Conservation (phyloP, 805 yeast genomes). For the Saccharomycopsis babjevae region DNA sequence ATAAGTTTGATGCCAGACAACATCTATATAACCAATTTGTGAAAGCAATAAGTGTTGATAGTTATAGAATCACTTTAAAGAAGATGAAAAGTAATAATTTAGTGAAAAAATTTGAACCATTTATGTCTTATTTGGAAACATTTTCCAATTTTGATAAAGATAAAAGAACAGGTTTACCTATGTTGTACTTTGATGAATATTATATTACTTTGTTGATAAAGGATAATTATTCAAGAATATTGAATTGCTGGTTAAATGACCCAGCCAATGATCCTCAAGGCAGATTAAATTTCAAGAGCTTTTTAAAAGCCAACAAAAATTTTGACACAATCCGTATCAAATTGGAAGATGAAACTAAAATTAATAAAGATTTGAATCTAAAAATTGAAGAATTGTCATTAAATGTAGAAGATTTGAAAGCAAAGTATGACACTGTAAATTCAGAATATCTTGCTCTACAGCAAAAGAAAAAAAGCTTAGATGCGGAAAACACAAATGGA, state of each 20-base stretch:
- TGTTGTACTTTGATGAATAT: constrained; percentile 56
- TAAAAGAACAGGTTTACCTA: constrained; percentile 75
- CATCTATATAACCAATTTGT: constrained; percentile 53
- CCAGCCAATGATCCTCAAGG: constrained; percentile 66
- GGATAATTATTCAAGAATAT: constrained; percentile 60
- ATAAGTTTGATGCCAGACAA: constrained; percentile 43
- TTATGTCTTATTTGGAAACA: constrained; percentile 38
- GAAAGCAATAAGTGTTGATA: constrained; percentile 71
- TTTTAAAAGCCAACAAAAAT: constrained; percentile 29
- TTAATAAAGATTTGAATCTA: constrained; percentile 27
- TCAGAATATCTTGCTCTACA: constrained; percentile 14
- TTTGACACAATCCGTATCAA: constrained; percentile 27
- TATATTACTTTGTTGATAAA: constrained; percentile 53
- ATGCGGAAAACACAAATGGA: neutral
- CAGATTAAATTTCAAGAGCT: constrained; percentile 52
- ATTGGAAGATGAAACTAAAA: constrained; percentile 18
- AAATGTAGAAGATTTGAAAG: constrained; percentile 24
- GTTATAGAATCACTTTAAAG: constrained; percentile 60
- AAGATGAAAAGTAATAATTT: constrained; percentile 54
- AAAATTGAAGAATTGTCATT: constrained; percentile 27
- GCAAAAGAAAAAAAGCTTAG: constrained; percentile 7
- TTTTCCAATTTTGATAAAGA: constrained; percentile 31
- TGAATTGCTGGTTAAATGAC: constrained; percentile 59
- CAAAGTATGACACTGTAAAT: constrained; percentile 24
- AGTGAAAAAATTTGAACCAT: constrained; percentile 48